Base-by-base conservation (phyloP, 1,139 yeast genomes). In the Saccharomyces hybrid region DNA sequence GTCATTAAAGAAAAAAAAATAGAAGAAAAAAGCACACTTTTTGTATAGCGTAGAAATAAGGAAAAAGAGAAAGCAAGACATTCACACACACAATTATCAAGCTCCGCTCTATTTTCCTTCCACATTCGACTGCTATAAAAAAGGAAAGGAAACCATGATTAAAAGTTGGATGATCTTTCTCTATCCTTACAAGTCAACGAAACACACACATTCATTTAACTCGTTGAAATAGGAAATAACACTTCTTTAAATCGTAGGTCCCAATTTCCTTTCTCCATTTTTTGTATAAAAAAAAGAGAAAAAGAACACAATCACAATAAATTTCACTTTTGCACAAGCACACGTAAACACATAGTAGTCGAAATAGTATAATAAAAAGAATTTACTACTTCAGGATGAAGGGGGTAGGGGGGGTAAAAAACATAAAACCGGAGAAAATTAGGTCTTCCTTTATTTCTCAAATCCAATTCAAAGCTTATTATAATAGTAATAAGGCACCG, bases 401-500 rank as follows among this genome's bases (percentile, higher is more conserved):
- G 16, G 16, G 14, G 38, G 32, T 9, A 13, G 48, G 48, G 31
- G 19, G 23, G 27, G 28, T 19, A 23, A 19, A 25, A 50, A 46
- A 50, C 32, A 26, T 25, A 50, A 11, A 50, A 23, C 29, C 13
- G 13, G 46, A 44, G 34, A 46, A 25, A 14, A 50, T 27, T 23
- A 48, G 7, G 5, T 28, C 7, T 26, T 25, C 41, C n/a, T 8
- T 14, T 25, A 16, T 54, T 38, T 38, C 44, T 16, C 44, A 38
- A 38, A 38, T 38, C 25, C 25, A 38, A 23, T 19, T 11, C 9
- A 19, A 19, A 26, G 25, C 44, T 16, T 38, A 38, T 61, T 56
- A 65, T 56, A 64, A 62, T 57, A 73, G 59, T 61, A 74, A 57
- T 54, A 73, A 64, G 55, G 75, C 74, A 65, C 74, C 77, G 38